A percentile compares a stretch with the other conserved stretches of the same genome.
Evolutionary conservation across 2,329 filamentous ascomycete species (phyloP).

Genomic region (Claviceps paspali): DNA sequence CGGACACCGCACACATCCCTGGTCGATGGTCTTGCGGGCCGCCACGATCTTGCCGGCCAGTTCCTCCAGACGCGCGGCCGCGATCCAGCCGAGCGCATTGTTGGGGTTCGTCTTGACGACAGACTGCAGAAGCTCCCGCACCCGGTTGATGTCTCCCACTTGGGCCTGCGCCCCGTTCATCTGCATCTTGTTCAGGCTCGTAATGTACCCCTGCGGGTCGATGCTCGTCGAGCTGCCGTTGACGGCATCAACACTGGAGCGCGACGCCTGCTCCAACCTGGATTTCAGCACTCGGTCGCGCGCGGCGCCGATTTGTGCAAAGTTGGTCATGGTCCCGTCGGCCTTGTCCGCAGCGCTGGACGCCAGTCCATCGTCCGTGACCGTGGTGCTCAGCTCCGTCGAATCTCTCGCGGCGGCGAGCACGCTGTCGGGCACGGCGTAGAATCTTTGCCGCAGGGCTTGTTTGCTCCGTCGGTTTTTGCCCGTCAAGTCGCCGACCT

Average conservation of each 20-base stretch:
- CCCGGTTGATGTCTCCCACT: constrained; percentile 89
- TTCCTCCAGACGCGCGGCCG: constrained; percentile 82
- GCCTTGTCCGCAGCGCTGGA: constrained; percentile 26
- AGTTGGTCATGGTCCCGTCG: constrained; percentile 94
- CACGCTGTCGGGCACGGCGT: constrained; percentile 93
- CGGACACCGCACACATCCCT: constrained; percentile 80
- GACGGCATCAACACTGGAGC: constrained; percentile 48
- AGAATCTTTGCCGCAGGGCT: constrained; percentile 71
- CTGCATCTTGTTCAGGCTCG: constrained; percentile 71
- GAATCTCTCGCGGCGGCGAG: constrained; percentile 72
- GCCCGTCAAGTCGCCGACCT: constrained; percentile 91
- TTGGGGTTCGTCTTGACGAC: constrained; percentile 95
- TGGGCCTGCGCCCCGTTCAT: constrained; percentile 65
- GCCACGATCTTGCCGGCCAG: constrained; percentile 82
- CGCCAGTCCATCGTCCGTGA: constrained; percentile 62
- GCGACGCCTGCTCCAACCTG: constrained; percentile 78
- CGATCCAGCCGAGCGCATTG: constrained; percentile 91
- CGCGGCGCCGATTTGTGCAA: constrained; percentile 90
- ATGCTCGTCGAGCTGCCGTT: constrained; percentile 78
- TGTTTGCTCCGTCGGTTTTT: constrained; percentile 80
- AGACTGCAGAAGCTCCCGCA: constrained; percentile 81
- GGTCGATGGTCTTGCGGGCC: constrained; percentile 73
- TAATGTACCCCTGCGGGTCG: constrained; percentile 91
- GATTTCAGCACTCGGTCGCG: constrained; percentile 92
- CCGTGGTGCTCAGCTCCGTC: constrained; percentile 70